Conservation (phyloP, 352 stramenopile genomes). For the Phytophthora cactorum region DNA sequence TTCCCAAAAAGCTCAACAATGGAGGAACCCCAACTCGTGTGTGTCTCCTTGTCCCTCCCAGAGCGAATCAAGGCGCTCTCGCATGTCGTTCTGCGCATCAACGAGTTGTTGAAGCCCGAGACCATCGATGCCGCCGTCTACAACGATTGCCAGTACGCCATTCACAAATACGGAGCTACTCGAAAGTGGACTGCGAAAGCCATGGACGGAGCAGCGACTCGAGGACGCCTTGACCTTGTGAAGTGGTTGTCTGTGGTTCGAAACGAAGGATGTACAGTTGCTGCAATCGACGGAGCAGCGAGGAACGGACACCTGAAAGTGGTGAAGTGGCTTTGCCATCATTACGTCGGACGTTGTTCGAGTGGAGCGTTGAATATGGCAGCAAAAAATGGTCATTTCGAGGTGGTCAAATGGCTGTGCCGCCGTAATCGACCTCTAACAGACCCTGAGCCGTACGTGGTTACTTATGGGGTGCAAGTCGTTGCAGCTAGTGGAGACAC, state of each 20-base stretch:
- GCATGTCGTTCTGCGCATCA: constrained; percentile 14
- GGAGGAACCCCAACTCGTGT: constrained; percentile 8
- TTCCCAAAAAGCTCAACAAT: constrained; percentile 1
- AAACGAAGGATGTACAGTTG: constrained; percentile 31
- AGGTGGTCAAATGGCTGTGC: constrained; percentile 32
- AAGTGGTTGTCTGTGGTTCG: constrained; percentile 31
- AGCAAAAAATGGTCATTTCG: constrained; percentile 27
- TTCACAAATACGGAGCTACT: constrained; percentile 18
- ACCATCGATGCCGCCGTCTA: constrained; percentile 31
- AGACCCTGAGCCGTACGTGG: constrained; percentile 10
- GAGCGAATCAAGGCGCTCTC: constrained; percentile 15
- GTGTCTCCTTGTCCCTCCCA: constrained; percentile 4
- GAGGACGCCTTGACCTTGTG: constrained; percentile 30
- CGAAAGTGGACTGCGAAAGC: constrained; percentile 26
- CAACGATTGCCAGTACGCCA: constrained; percentile 30
- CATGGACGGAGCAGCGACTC: constrained; percentile 25
- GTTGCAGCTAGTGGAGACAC: constrained; percentile 16
- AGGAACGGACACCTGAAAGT: constrained; percentile 31
- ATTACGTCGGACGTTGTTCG: constrained; percentile 26
- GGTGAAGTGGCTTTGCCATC: constrained; percentile 29
- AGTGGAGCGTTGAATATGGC: constrained; percentile 29
- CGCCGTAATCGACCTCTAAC: constrained; percentile 11
- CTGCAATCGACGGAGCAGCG: constrained; percentile 25
- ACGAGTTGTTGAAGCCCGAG: constrained; percentile 20
- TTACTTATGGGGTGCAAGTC: constrained; percentile 26